Base-by-base conservation (phyloP, 148 eudicot genomes). In the Heliamphora exappendiculata region DNA sequence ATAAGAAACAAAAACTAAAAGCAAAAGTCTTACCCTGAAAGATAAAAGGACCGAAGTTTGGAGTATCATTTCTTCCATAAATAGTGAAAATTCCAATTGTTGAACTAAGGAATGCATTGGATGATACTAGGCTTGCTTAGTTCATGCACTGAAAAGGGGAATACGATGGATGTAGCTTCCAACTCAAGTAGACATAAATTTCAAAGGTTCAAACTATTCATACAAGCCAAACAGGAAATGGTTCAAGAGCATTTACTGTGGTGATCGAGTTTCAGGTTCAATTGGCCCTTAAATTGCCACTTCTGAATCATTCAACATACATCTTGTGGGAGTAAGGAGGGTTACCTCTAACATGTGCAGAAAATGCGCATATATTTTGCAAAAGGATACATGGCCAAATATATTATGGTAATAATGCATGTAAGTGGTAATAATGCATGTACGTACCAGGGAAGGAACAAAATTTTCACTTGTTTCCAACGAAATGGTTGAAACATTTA, bases 131-230 rank as follows among this genome's bases (percentile, higher is more conserved):
- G 22, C 4, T 19, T 34, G 33, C 33, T 19, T 33, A 41, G 67
- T 7, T 33, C n/a, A 62, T 62, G n/a, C 67, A 62, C 37, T 14
- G 67, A 62, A 62, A 20, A 62, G 67, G 67, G n/a, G n/a, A n/a
- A 14, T 3, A 63, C 17, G 33, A 47, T 12, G 11, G 42, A 34
- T 34, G 41, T 34, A 63, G 22, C 65, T 63, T 63, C 67, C 42
- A 34, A 34, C 67, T 31, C 67, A 63, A 63, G 67, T 9, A 63
- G 41, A n/a, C n/a, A 63, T 22, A 34, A 34, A 63, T 37, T 63
- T 19, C 1, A 63, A 31, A 34, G 16, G 33, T 22, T 37, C 42
- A 63, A 17, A 16, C n/a, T 63, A 63, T 41, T 31, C 10, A 17
- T 31, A 33, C 41, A 17, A 4, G 67, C n/a, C 1, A 63, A 41